Conservation (phyloP, 2,329 filamentous ascomycete genomes). For the Dothistroma septosporum region DNA sequence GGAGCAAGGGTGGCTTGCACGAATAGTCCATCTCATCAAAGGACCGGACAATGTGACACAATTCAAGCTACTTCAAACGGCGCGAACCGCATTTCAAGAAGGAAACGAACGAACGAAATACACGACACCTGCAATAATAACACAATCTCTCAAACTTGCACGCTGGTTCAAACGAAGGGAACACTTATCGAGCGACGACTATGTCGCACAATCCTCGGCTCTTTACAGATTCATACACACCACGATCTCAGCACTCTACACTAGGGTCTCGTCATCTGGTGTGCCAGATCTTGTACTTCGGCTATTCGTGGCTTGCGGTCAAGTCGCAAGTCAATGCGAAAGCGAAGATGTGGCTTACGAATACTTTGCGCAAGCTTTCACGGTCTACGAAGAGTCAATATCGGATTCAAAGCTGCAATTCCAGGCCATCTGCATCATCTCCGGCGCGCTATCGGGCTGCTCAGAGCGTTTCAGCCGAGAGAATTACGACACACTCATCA, state of each 20-base stretch:
- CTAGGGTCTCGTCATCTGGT: conserved; percentile 66
- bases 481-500: conserved; percentile 98
- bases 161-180: conserved; percentile 85
- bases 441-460: conserved; percentile 80
- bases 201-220: conserved; percentile 68
- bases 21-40: conserved; percentile 83
- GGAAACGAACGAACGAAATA: conserved; percentile 95
- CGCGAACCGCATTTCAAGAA: conserved; percentile 79
- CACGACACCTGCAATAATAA: conserved; percentile 88
- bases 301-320: conserved; percentile 85
- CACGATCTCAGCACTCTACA: conserved; percentile 79
- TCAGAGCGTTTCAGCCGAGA: conserved; percentile 82
- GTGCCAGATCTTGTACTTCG: conserved; percentile 84
- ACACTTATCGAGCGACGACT: conserved; percentile 75
- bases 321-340: conserved; percentile 83
- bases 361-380: conserved; percentile 97
- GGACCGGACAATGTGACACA: conserved; percentile 87
- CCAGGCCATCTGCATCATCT: conserved; percentile 93
- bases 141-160: conserved; percentile 82
- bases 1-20: conserved; percentile 94
- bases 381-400: conserved; percentile 93
- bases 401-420: conserved; percentile 96
- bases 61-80: conserved; percentile 80
- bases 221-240: conserved; percentile 96
- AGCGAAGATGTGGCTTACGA: conserved; percentile 97